Percentiles rank a stretch among this genome's conserved stretches.
These are phyloP conservation scores for Apiotrichum akiyoshidainum DNA, from an alignment of 1,284 basidiomycete genomes.

Conservation along the genomic window DNA sequence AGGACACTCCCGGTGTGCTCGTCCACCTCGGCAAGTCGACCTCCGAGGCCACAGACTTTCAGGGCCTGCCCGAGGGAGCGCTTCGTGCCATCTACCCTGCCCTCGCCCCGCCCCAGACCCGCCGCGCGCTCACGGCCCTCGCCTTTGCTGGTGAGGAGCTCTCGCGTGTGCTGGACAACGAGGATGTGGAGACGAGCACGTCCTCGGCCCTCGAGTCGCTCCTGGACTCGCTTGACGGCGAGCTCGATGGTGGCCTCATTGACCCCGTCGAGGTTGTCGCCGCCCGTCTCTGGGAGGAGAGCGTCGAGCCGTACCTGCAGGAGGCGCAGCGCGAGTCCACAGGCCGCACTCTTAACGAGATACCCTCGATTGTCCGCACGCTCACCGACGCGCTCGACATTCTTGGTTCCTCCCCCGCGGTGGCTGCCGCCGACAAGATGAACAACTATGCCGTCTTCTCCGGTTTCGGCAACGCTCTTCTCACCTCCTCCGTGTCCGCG, in stretches of 20 bases:
- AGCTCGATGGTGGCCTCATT: slow-evolving; percentile 18
- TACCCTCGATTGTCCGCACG: slow-evolving; percentile 15
- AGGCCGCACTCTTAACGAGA: slow-evolving; percentile 26
- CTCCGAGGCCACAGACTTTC: slow-evolving; percentile 23
- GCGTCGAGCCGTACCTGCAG: slow-evolving; percentile 28
- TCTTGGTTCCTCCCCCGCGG: slow-evolving; percentile 10
- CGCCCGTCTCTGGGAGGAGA: slow-evolving; percentile 27
- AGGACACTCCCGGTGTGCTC: slow-evolving; percentile 64
- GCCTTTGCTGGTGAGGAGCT: slow-evolving; percentile 30
- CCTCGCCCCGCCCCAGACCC: slow-evolving; percentile 27
- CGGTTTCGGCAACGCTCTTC: slow-evolving; percentile 42
- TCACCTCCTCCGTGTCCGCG: slow-evolving; percentile 34
- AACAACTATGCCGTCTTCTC: slow-evolving; percentile 27
- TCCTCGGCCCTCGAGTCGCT: slow-evolving; percentile 36
- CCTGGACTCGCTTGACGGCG: slow-evolving; percentile 19
- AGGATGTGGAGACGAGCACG: slow-evolving; percentile 24
- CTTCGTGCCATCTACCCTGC: slow-evolving; percentile 26
- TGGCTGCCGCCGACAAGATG: not conserved
- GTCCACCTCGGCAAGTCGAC: slow-evolving; percentile 35
- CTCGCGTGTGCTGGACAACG: slow-evolving; percentile 19
- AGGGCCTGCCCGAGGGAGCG: slow-evolving; percentile 28
- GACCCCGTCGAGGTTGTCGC: slow-evolving; percentile 28
- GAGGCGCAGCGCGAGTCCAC: slow-evolving; percentile 26
- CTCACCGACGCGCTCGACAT: slow-evolving; percentile 32
- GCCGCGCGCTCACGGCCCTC: slow-evolving; percentile 30